A percentile compares a stretch with the other conserved stretches of the same genome.
These are phyloP conservation scores for Fusarium musae DNA, from an alignment of 2,329 filamentous ascomycete genomes.

Conservation along the genomic window DNA sequence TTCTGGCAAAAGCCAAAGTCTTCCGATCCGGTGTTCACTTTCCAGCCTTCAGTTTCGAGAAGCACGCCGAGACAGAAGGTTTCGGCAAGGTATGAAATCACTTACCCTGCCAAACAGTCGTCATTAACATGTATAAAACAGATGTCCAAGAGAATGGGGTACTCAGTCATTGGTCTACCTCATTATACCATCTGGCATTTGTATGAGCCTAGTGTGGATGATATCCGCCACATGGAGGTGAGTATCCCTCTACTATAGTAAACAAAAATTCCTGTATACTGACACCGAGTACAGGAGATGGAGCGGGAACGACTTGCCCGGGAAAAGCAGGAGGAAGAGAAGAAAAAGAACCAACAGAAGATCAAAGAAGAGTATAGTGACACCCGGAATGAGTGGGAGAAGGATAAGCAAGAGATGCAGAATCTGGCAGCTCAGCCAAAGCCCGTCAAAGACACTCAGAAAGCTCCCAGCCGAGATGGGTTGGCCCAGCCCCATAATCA, in stretches of 20 bases:
- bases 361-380: slow-evolving; percentile 85
- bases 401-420: slow-evolving; percentile 84
- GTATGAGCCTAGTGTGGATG: slow-evolving; percentile 98
- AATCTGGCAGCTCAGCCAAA: slow-evolving; percentile 60
- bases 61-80: slow-evolving; percentile 97
- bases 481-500: slow-evolving; percentile 26
- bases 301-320: slow-evolving; percentile 83
- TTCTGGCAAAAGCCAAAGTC: slow-evolving; percentile 93
- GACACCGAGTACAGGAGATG: slow-evolving; percentile 75
- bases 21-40: slow-evolving; percentile 97
- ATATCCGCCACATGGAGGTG: slow-evolving; percentile 95
- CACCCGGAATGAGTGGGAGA: slow-evolving; percentile 83
- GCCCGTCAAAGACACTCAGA: slow-evolving; percentile 20
- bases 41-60: slow-evolving; percentile 97
- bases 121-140: slow-evolving; percentile 51
- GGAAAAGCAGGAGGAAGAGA: slow-evolving; percentile 74
- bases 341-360: slow-evolving; percentile 77
- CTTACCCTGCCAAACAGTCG: background rate
- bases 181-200: slow-evolving; percentile 99
- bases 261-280: background rate
- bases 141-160: slow-evolving; percentile 98
- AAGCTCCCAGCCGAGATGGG: slow-evolving; percentile 29
- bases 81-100: slow-evolving; percentile 85
- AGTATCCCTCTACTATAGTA: slow-evolving; percentile 27
- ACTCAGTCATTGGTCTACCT: slow-evolving; percentile 92